Percentiles rank a stretch among this genome's conserved stretches.
These are phyloP conservation scores for Cadophora gregata DNA, from an alignment of 2,329 filamentous ascomycete genomes.

Conservation along the genomic window DNA sequence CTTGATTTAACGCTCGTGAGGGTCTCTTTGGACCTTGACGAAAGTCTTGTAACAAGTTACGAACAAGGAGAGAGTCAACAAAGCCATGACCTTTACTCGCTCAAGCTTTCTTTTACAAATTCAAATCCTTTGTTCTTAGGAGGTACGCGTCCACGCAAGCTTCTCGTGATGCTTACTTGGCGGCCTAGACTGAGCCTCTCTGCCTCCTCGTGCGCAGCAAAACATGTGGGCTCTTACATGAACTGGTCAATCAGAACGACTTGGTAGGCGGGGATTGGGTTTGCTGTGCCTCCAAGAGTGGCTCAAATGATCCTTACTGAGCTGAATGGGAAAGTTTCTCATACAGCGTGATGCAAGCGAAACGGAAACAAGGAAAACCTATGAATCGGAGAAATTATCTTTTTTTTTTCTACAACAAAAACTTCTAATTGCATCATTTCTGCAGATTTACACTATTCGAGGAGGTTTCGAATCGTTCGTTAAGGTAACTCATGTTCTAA, in stretches of 20 bases:
- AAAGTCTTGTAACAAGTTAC: background rate
- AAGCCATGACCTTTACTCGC: background rate
- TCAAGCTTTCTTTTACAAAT: conserved; percentile 1
- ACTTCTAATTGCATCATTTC: background rate
- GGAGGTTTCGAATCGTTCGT: background rate
- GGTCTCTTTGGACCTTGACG: background rate
- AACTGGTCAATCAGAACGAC: conserved; percentile 3
- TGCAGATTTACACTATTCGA: background rate
- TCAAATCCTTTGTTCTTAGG: background rate
- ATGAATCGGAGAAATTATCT: background rate
- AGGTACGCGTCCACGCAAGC: conserved; percentile 8
- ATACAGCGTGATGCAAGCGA: background rate
- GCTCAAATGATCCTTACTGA: conserved; percentile 2
- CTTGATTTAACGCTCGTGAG: background rate
- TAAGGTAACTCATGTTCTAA: background rate
- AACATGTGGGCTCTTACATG: background rate
- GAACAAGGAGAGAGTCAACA: background rate
- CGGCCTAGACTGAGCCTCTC: background rate
- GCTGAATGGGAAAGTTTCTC: conserved; percentile 4
- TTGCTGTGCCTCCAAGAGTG: background rate
- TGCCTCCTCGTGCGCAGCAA: conserved; percentile 4
- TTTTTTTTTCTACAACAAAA: background rate
- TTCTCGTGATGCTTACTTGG: conserved; percentile 11
- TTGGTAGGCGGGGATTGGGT: background rate
- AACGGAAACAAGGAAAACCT: background rate